Conservation (phyloP, 176 grass and related monocot genomes). For the Juncus inflexus region DNA sequence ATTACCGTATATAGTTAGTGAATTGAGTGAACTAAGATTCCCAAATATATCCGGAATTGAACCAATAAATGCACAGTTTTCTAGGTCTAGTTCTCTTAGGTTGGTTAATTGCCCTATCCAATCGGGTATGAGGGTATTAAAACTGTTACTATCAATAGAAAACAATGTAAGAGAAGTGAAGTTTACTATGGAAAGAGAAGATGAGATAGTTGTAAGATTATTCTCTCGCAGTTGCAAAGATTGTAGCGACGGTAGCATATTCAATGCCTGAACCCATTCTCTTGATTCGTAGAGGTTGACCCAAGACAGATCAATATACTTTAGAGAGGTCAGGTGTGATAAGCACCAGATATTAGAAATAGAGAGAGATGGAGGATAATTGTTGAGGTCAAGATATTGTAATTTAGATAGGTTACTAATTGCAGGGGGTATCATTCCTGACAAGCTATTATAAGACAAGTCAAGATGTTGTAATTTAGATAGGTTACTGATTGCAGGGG, state of each 20-base stretch:
- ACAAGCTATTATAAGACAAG: slow-evolving; percentile 5
- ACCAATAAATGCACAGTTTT: background rate
- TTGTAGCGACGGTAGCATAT: background rate
- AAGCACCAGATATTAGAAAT: background rate
- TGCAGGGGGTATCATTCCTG: too few relatives aligned
- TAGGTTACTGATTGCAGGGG: too few relatives aligned
- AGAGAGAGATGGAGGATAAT: background rate
- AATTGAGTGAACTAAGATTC: background rate
- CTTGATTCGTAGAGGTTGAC: background rate
- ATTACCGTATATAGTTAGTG: background rate
- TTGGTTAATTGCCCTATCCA: background rate
- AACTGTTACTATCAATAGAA: background rate
- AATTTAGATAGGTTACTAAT: slow-evolving; percentile 29
- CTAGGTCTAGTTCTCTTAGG: background rate
- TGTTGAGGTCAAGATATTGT: slow-evolving; percentile 14
- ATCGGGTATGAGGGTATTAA: background rate
- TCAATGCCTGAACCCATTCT: background rate
- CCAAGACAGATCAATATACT: background rate
- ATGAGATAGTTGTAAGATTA: background rate
- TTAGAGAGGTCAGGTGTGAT: background rate
- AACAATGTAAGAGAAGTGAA: background rate
- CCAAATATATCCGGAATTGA: background rate
- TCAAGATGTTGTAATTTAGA: too few relatives aligned
- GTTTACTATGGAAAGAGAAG: background rate
- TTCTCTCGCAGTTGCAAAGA: background rate